Evolutionary conservation across 495 filamentous ascomycete genomes (phyloP).

Genomic region (Lasiosphaeris hirsuta): DNA sequence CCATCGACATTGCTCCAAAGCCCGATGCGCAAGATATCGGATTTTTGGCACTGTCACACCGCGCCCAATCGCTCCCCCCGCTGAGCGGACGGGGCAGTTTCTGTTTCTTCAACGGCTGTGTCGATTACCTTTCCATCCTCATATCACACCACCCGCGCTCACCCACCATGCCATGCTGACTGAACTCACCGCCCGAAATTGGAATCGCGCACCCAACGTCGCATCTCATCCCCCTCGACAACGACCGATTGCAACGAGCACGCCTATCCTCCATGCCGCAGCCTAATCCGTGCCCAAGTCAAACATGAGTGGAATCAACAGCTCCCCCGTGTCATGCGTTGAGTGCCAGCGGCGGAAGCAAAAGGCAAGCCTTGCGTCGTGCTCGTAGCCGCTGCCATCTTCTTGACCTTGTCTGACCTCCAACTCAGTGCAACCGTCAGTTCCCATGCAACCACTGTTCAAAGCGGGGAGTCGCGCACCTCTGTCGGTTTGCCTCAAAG

Average conservation of each 20-base stretch:
- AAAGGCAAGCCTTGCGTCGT: slow-evolving; percentile 27
- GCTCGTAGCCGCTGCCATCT: not conserved
- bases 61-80: not conserved
- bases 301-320: slow-evolving; percentile 11
- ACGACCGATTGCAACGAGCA: too few relatives aligned
- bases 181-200: not conserved
- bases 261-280: not conserved
- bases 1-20: not conserved
- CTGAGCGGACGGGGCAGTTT: not conserved
- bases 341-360: slow-evolving; percentile 45
- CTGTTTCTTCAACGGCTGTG: not conserved
- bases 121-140: not conserved
- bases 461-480: slow-evolving; percentile 36
- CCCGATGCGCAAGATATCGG: not conserved
- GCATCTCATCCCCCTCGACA: not conserved
- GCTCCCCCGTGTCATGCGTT: slow-evolving; percentile 25
- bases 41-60: slow-evolving; percentile 2
- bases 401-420: slow-evolving; percentile 12
- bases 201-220: not conserved
- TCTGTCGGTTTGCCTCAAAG: slow-evolving; percentile 35
- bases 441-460: slow-evolving; percentile 47
- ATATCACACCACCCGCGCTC: too few relatives aligned
- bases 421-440: slow-evolving; percentile 37
- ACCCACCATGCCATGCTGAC: too few relatives aligned
- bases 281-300: not conserved